Evolutionary conservation across 768 basidiomycete species (phyloP), one percentile per base, ranked within the genome.

Genomic region (Megacollybia marginata): DNA sequence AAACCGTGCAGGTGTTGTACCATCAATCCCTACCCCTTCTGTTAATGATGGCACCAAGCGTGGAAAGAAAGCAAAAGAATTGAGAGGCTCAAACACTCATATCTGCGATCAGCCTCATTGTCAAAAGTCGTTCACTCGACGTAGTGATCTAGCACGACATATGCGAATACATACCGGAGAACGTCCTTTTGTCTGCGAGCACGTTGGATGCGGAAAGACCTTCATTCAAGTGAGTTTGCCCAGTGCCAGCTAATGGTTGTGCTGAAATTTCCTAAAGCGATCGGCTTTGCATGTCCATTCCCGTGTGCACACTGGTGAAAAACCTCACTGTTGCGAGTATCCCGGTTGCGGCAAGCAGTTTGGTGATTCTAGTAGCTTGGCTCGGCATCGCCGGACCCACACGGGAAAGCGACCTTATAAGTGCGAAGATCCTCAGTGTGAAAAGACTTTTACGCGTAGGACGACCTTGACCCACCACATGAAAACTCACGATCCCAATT

Each of bases 151-250:
- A 42, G 76, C 81, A 38, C 80, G 91, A 23, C 91, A 94, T 62
- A 87, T 82, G 73, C 80, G 89, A 42, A 92, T 92, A 70, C 91
- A 94, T 58, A 92, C 91, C 0, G 91, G 91, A 15, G 91, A 93
- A 64, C 76, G 91, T 47, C 91, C 91, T 2, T 92, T 88, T 63
- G 70, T 82, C 11, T 93, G 90, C 56, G 70, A 73, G 33, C 74
- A 88, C 56, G 59, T 66, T 28, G 83, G 82, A 28, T 93, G 91
- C 51, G 88, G 88, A 47, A 94, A 93, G 72, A 87, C 87, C 2
- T 94, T 94, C 58, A 92, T 94, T 58, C 91, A 94, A 79, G 91
- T 90, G 64, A 48, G 65, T 59, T 32, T 48, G 44, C 44, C 32
- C 23, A 32, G 44, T 34, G 33, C 34, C 36, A 48, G 20, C 23